Percentiles rank a stretch among this genome's conserved stretches.
These are phyloP conservation scores for Umbelopsis sp. DNA, from an alignment of 371 early-diverging fungal species.

Conservation along the genomic window DNA sequence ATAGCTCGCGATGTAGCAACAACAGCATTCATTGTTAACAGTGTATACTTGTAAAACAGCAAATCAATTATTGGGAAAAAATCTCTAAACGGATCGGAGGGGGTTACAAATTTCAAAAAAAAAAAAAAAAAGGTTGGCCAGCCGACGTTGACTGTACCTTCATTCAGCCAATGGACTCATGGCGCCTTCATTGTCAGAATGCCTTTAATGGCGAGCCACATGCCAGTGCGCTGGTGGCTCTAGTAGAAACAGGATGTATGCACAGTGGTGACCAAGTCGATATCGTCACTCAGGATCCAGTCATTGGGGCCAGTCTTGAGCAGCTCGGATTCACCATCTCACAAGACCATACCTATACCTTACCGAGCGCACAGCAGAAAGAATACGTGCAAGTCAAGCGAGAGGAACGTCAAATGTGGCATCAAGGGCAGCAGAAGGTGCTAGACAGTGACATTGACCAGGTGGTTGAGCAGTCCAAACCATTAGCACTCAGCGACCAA, in stretches of 20 bases:
- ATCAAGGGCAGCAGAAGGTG: background rate
- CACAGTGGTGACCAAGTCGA: background rate
- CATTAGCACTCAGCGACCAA: slow-evolving; percentile 5
- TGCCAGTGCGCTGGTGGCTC: background rate
- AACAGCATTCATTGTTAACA: too few relatives aligned
- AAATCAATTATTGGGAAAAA: too few relatives aligned
- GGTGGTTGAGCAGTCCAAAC: background rate
- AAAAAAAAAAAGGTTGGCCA: too few relatives aligned
- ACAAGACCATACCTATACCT: background rate
- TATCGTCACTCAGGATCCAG: background rate
- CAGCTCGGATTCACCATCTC: background rate
- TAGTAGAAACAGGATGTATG: background rate
- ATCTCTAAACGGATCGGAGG: too few relatives aligned
- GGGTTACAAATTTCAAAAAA: too few relatives aligned
- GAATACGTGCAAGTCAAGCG: background rate
- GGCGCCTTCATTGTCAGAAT: background rate
- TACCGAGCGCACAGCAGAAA: background rate
- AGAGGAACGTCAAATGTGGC: slow-evolving; percentile 5
- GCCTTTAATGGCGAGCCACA: slow-evolving; percentile 3
- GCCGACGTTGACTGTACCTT: background rate
- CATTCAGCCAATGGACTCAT: background rate
- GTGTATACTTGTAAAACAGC: too few relatives aligned
- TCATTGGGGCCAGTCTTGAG: background rate
- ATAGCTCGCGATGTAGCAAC: too few relatives aligned
- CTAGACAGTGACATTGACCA: background rate